Percentiles rank a stretch among this genome's conserved stretches.
Evolutionary conservation across 2,329 filamentous ascomycete genomes (phyloP).

Genomic region (Verticillium zaregamsianum): DNA sequence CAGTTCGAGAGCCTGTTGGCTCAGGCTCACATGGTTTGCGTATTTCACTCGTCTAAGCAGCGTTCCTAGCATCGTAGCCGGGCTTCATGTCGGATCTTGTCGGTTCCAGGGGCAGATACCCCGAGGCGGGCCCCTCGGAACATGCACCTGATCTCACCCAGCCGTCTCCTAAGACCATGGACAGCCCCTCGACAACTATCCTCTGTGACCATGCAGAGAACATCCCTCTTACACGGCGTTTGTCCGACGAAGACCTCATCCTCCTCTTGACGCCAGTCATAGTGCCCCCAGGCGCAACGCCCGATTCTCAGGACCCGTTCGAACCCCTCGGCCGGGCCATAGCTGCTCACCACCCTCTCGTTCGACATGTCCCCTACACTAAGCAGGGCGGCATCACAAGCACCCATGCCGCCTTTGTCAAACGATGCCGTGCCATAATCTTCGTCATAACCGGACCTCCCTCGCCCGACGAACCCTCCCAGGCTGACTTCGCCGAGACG

Average conservation of each 20-base stretch:
- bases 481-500: conserved; percentile 46
- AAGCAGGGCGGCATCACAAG: conserved; percentile 59
- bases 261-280: conserved; percentile 58
- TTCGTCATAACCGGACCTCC: conserved; percentile 54
- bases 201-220: conserved; percentile 39
- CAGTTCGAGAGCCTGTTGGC: too few relatives aligned
- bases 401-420: conserved; percentile 59
- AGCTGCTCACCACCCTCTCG: conserved; percentile 51
- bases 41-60: too few relatives aligned
- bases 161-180: background rate
- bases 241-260: conserved; percentile 49
- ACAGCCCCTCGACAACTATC: conserved; percentile 13
- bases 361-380: conserved; percentile 71
- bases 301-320: conserved; percentile 60
- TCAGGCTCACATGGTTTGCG: too few relatives aligned
- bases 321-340: conserved; percentile 65
- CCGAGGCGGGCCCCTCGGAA: too few relatives aligned
- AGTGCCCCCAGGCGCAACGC: conserved; percentile 36
- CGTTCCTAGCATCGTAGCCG: too few relatives aligned
- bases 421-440: conserved; percentile 53
- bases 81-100: too few relatives aligned
- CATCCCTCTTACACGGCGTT: conserved; percentile 41
- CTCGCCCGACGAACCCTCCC: conserved; percentile 42
- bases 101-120: too few relatives aligned
- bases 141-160: too few relatives aligned